Base-by-base conservation (phyloP, 202 grass and related monocot genomes). In the Carex sylvatica region DNA sequence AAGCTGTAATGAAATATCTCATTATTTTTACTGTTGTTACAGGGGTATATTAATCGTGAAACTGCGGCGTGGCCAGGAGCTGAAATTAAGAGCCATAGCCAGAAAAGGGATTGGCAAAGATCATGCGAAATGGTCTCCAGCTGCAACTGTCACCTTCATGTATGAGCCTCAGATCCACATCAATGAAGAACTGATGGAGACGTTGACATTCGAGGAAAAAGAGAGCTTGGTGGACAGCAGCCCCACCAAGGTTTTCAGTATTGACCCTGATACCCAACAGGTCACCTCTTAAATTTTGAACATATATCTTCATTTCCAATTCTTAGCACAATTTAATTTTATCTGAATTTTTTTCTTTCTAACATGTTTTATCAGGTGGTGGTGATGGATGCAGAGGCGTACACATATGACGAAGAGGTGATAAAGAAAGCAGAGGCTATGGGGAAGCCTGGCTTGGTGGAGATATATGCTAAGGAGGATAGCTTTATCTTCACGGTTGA, bases 61-160 rank as follows among this genome's bases (percentile, higher is more conserved):
- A 83, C 88, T 99, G 83, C 96, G 91, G 16, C 84, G 91, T 20
- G 93, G 96, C 4, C 96, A 95, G 88, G 93, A 95, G 84, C 73
- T 99, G 52, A 88, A 85, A 89, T 89, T 93, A 74, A 87, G 79
- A 83, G 74, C 86, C 22, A 95, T 98, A 87, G 92, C 96, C 51
- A 91, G 92, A 82, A 95, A 98, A 88, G 96, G 96, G 62, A 98
- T 98, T 38, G 93, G 88, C 47, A 99, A 99, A 84, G 96, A 99
- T 42, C 93, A 99, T 70, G 96, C 96, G n/a, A 95, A 99, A 83
- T 96, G 96, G 91, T 99, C 96, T 31, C 93, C 96, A 74, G 96
- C 91, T 61, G 96, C 96, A 81, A 99, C 96, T 15, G 96, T 96
- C 65, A 92, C 96, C 66, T 99, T 99, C 88, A 95, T 99, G 96